Conservation (phyloP, 371 early-diverging fungal genomes). For the Nematocida displodere region DNA sequence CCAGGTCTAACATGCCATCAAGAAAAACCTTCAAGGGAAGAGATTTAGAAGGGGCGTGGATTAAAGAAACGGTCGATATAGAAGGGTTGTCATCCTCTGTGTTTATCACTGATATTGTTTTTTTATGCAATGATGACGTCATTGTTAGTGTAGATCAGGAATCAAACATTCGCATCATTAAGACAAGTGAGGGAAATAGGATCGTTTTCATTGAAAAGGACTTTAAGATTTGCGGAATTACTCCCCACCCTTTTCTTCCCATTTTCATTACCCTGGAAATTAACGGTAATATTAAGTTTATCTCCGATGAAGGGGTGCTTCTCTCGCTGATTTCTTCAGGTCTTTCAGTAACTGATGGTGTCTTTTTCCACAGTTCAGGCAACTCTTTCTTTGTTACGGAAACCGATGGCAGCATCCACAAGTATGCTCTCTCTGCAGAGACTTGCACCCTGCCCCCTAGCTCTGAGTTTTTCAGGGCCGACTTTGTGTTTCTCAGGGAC, state of each 20-base stretch:
- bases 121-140: conserved; percentile 7
- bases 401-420: conserved; percentile 20
- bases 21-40: conserved; percentile 48
- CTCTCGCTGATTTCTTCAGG: conserved; percentile 1
- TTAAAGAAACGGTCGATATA: neutral
- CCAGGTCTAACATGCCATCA: conserved; percentile 31
- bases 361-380: conserved; percentile 16
- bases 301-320: neutral
- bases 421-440: conserved; percentile 8
- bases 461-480: conserved; percentile 26
- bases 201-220: conserved; percentile 27
- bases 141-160: conserved; percentile 37
- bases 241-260: conserved; percentile 13
- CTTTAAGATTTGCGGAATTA: conserved; percentile 35
- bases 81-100: conserved; percentile 23
- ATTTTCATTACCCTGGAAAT: conserved; percentile 29
- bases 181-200: neutral
- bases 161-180: conserved; percentile 40
- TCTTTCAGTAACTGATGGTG: conserved; percentile 22
- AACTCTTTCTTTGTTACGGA: conserved; percentile 31
- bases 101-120: conserved; percentile 35
- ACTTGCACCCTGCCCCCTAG: neutral
- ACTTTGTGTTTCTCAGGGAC: conserved; percentile 22
- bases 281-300: conserved; percentile 38
- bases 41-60: conserved; percentile 51